Conservation (phyloP, 495 filamentous ascomycete genomes). For the Entonaema liquescens region DNA sequence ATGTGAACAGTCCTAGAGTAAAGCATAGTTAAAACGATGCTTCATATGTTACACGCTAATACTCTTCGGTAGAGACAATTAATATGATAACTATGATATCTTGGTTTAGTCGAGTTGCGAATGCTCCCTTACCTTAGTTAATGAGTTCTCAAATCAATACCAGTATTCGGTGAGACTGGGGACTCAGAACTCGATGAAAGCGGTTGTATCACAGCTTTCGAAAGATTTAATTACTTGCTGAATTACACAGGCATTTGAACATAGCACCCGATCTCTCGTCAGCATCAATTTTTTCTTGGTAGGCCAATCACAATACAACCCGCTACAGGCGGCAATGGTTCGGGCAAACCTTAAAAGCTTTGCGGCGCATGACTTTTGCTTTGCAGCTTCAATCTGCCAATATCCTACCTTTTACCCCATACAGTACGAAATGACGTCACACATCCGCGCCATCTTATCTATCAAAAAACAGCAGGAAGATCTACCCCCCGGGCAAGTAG, state of each 20-base stretch:
- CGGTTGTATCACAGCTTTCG: not conserved
- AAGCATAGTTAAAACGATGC: too few species aligned
- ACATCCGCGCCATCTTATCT: slow-evolving; percentile 16
- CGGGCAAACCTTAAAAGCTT: slow-evolving; percentile 4
- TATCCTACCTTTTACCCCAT: slow-evolving; percentile 6
- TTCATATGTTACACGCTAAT: too few species aligned
- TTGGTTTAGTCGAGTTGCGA: not conserved
- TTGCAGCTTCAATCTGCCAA: slow-evolving; percentile 11
- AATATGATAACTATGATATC: not conserved
- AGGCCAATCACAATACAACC: slow-evolving; percentile 7
- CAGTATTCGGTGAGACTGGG: not conserved
- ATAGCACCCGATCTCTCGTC: not conserved
- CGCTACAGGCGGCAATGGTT: slow-evolving; percentile 15
- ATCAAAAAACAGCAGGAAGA: not conserved
- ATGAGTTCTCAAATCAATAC: not conserved
- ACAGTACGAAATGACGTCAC: slow-evolving; percentile 35
- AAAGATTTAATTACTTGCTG: too few species aligned
- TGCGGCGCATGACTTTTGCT: slow-evolving; percentile 25
- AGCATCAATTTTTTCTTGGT: not conserved
- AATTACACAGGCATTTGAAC: too few species aligned
- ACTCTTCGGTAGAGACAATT: not conserved
- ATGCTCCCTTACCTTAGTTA: not conserved
- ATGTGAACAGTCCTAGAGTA: too few species aligned
- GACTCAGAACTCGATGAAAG: not conserved
- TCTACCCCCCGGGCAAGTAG: slow-evolving; percentile 1